Evolutionary conservation across 495 filamentous ascomycete genomes (phyloP).

Genomic region (Astrothelium subdiscretum): DNA sequence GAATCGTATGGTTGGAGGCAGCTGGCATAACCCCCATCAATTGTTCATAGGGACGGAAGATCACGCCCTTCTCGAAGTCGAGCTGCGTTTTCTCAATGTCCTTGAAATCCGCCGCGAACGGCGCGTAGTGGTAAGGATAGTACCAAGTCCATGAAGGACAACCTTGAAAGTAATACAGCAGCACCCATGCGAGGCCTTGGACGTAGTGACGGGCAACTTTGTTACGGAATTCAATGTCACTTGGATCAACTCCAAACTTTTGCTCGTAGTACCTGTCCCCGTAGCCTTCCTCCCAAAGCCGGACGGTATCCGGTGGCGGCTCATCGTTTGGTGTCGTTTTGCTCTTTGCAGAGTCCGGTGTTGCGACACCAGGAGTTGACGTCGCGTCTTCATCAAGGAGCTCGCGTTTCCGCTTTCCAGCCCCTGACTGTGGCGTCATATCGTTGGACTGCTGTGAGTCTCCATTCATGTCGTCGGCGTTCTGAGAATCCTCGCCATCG

Average conservation of each 20-base stretch:
- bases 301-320: constrained; percentile 63
- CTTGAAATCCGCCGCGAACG: constrained; percentile 90
- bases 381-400: constrained; percentile 11
- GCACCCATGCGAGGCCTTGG: constrained; percentile 97
- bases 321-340: constrained; percentile 43
- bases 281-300: constrained; percentile 92
- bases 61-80: constrained; percentile 72
- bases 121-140: constrained; percentile 96
- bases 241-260: constrained; percentile 80
- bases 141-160: constrained; percentile 99
- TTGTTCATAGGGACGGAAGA: constrained; percentile 91
- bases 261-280: constrained; percentile 93
- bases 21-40: constrained; percentile 96
- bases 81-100: constrained; percentile 69
- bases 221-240: constrained; percentile 76
- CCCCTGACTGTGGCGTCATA: neutral
- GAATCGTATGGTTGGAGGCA: constrained; percentile 82
- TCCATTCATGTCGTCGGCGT: neutral
- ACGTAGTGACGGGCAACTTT: constrained; percentile 88
- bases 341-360: constrained; percentile 35
- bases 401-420: constrained; percentile 15
- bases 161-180: constrained; percentile 95
- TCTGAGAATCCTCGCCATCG: neutral
- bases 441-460: neutral
- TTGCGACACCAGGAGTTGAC: constrained; percentile 47